phyloP scores from a whole-genome alignment of 495 filamentous ascomycete species.

The Bryoglossum gracile region DNA sequence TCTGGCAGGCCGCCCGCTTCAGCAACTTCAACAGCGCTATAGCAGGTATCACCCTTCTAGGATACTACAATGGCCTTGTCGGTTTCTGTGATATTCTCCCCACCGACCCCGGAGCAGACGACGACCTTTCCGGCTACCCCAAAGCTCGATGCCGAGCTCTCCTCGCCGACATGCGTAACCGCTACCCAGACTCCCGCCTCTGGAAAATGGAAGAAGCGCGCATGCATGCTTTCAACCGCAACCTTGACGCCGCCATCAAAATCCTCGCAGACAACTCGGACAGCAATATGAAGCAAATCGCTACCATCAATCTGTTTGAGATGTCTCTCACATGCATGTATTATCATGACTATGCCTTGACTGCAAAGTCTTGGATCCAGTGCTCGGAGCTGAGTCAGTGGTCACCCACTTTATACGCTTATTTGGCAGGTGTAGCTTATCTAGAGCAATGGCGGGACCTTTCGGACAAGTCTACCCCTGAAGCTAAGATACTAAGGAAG shows the following conservation, averaged over 20 bases:
- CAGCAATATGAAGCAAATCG: conserved; percentile 78
- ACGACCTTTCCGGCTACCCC: conserved; percentile 61
- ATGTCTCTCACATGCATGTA: conserved; percentile 74
- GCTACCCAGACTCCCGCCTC: conserved; percentile 75
- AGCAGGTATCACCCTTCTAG: conserved; percentile 70
- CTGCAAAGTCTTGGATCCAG: conserved; percentile 65
- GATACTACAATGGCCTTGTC: conserved; percentile 80
- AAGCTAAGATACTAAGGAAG: conserved; percentile 38
- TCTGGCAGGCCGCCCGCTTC: conserved; percentile 88
- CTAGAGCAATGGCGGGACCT: conserved; percentile 69
- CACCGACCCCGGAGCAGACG: conserved; percentile 42
- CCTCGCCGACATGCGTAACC: conserved; percentile 61
- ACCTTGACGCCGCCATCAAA: conserved; percentile 60
- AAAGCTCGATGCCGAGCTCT: conserved; percentile 59
- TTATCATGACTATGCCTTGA: conserved; percentile 61
- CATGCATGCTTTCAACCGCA: conserved; percentile 59
- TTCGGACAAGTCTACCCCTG: conserved; percentile 43
- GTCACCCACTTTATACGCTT: conserved; percentile 86
- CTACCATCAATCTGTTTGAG: conserved; percentile 76
- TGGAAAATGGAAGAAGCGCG: conserved; percentile 90
- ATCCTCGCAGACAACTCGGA: conserved; percentile 49
- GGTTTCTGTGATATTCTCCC: conserved; percentile 85
- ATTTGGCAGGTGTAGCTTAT: conserved; percentile 71
- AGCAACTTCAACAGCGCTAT: conserved; percentile 88
- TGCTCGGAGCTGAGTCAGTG: conserved; percentile 85